Base-by-base conservation (phyloP, 768 basidiomycete genomes). In the Lyophyllum atratum region DNA sequence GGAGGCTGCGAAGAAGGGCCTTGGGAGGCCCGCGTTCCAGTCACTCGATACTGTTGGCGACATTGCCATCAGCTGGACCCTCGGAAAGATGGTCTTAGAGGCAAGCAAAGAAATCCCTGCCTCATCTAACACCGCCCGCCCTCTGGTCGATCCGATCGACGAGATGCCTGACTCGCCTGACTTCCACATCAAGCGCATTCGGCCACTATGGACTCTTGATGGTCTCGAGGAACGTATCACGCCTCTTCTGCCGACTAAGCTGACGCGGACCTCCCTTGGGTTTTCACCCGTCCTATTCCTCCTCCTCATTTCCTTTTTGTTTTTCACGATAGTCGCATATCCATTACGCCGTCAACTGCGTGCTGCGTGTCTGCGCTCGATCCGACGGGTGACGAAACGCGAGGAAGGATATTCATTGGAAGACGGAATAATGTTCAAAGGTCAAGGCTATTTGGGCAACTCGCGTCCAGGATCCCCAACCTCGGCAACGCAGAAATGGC, bases 71-170 rank as follows among this genome's bases (percentile, higher is more conserved):
- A 93, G 86, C 65, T 99, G 97, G 97, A 98, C 97, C 4, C 80
- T 98, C 31, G 97, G 97, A 25, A 98, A 98, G 72, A 98, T 98
- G 95, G 96, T 98, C 0, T 81, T 98, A 25, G 96, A 98, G 73
- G 97, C 97, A 25, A 94, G 92, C 75, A 92, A 90, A 60, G 91
- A 92, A 68, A 84, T 94, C 7, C 82, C 84, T 3, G 72, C 79
- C 42, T 62, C 70, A 17, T 69, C 72, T 12, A 78, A 77, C 52
- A 64, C 74, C 3, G 72, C 75, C 25, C 79, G 74, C 49, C 90
- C 89, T 5, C 68, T 92, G n/a, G 80, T 80, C 25, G 92, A 93
- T 63, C 90, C 90, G 9, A 77, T 90, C 53, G 86, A 90, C 52
- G 83, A 86, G 60, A 78, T 85, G 44, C 80, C 85, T 22, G 73